Conservation (phyloP, 169 alveolate genomes). For the Perkinsus marinus region DNA sequence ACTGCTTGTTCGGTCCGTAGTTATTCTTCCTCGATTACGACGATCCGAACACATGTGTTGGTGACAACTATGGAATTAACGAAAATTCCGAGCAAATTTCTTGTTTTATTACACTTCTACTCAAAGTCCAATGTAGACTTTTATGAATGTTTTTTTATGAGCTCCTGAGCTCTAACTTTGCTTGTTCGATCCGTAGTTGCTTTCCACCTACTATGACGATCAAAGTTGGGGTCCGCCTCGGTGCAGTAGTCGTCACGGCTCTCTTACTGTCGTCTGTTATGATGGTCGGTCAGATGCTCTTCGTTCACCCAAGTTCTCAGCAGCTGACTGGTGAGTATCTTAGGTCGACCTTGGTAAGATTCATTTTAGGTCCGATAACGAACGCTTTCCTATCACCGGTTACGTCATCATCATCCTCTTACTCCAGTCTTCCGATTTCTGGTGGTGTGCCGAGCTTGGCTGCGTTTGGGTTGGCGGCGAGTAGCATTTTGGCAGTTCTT, state of each 20-base stretch:
- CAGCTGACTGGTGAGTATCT: not conserved
- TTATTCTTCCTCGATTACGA: no score
- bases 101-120: no score
- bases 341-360: no score
- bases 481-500: not conserved
- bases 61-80: no score
- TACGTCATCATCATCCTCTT: not conserved
- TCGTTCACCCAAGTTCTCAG: not conserved
- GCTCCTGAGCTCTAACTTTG: no score
- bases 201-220: not conserved
- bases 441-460: not conserved
- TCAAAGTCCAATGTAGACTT: no score
- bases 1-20: no score
- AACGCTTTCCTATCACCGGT: not conserved
- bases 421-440: not conserved
- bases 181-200: no score
- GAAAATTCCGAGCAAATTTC: no score
- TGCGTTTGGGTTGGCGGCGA: not conserved
- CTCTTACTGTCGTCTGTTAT: not conserved
- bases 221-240: not conserved
- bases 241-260: not conserved
- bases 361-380: no score
- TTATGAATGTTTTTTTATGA: no score
- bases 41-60: no score
- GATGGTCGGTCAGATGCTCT: not conserved